phyloP scores from a whole-genome alignment of 1,284 basidiomycete genomes.

The Athelia psychrophila region DNA sequence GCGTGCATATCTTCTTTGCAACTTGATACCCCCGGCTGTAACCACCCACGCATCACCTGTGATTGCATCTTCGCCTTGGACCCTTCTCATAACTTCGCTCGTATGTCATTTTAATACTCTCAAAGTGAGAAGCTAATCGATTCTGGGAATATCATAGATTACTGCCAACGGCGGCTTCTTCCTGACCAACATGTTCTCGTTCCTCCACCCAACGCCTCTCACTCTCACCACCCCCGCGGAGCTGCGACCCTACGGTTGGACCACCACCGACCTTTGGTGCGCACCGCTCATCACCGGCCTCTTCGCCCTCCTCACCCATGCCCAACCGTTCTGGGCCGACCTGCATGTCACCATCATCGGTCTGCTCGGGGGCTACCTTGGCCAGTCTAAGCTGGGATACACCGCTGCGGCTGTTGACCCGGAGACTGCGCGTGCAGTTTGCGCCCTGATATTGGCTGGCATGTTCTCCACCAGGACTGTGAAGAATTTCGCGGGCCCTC shows the following conservation, averaged over 20 bases:
- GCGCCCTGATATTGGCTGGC: slow-evolving; percentile 54
- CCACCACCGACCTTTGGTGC: slow-evolving; percentile 71
- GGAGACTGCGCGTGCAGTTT: slow-evolving; percentile 64
- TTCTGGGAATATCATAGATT: slow-evolving; percentile 37
- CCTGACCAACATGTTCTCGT: slow-evolving; percentile 63
- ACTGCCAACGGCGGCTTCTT: slow-evolving; percentile 75
- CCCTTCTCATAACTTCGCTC: slow-evolving; percentile 62
- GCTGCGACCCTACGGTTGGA: slow-evolving; percentile 72
- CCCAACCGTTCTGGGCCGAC: slow-evolving; percentile 74
- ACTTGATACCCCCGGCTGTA: slow-evolving; percentile 64
- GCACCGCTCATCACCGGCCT: slow-evolving; percentile 67
- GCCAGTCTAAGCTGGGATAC: slow-evolving; percentile 19
- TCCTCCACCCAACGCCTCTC: slow-evolving; percentile 63
- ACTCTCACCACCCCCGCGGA: slow-evolving; percentile 66
- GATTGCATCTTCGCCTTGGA: slow-evolving; percentile 66
- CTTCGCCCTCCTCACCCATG: slow-evolving; percentile 73
- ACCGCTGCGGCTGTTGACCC: slow-evolving; percentile 48
- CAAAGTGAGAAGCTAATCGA: too few relatives aligned
- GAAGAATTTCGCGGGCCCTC: slow-evolving; percentile 45
- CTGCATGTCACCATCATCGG: slow-evolving; percentile 45
- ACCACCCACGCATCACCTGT: slow-evolving; percentile 43
- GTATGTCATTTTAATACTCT: slow-evolving; percentile 32
- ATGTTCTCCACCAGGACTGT: slow-evolving; percentile 57
- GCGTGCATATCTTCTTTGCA: slow-evolving; percentile 69
- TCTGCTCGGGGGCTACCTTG: slow-evolving; percentile 32